Evolutionary conservation across 257 asterid genomes (phyloP), one percentile per base, ranked within the genome.

Genomic region (Osmanthus fragrans): DNA sequence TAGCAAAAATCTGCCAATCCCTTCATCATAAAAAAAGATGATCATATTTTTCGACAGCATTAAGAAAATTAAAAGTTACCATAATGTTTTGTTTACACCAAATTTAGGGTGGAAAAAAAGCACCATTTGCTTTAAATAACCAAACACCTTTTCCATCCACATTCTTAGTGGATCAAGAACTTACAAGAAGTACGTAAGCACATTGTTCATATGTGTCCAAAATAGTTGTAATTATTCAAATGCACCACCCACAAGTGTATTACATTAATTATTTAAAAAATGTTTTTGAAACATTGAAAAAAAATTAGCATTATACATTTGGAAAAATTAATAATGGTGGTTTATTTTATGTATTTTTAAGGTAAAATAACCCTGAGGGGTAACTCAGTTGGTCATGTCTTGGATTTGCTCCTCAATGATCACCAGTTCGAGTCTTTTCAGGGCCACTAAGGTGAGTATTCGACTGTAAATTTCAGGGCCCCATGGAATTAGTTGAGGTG

Each of bases 31-130:
- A 30, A 40, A 63, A 40, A 47, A 40, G 3, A 4, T 42, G 47
- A 76, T 72, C 51, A 47, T 69, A 32, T 42, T 49, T 78, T 54
- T 21, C 19, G 39, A 74, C 80, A 73, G 29, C 63, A 77, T 4
- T 13, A 15, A 72, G 8, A 47, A 36, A 39, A 56, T 42, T 10
- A 54, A 33, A 37, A 42, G n/a, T 78, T 16, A 76, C 19, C 78
- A 81, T 81, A 86, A 81, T 86, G 83, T 81, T 77, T 75, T 84
- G 89, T 73, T 81, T 74, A 79, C 80, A 74, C 80, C 84, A 81
- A 77, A 56, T 60, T 54, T 79, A 78, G 78, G 67, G 84, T 80
- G 65, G 12, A 84, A 82, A 80, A 84, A 82, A 80, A 82, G 42
- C 49, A 25, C 72, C 79, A 74, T 58, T 78, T 86, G 76, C 84